Evolutionary conservation across 2,329 filamentous ascomycete species (phyloP), one percentile per base, ranked within the genome.

Genomic region (Didymellaceae sp.): DNA sequence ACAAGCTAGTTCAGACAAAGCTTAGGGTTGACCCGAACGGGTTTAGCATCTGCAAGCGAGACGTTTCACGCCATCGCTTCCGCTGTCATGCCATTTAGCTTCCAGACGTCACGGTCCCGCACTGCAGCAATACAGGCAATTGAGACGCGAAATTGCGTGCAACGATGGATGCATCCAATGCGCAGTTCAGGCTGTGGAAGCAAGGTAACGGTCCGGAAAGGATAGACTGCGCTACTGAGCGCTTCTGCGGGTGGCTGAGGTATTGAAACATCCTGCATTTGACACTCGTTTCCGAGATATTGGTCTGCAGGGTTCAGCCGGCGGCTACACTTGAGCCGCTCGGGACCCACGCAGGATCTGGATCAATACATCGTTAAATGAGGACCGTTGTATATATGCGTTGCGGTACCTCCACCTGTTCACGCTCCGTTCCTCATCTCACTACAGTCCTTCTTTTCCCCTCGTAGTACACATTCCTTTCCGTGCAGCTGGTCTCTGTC

Each of bases 401-500:
- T 32, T 31, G 54, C 26, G 32, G 51, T 5, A n/a, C 40, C 34
- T 32, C 44, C 6, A 2, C 13, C 11, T 18, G 4, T 28, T 16
- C 22, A 43, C 18, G 32, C 21, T 42, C 25, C 22, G 14, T 32
- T 16, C 7, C 46, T 37, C 40, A 55, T 49, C 44, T 30, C 45
- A 59, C 58, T 61, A 57, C 53, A 52, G 55, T 62, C 59, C 48
- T 51, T 64, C 61, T 63, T 63, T 55, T 47, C 24, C 31, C 32
- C 37, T 47, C 54, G 45, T 60, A 54, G 52, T 52, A 47, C 33
- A 51, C 37, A 28, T 55, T 59, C 40, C 17, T 54, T 33, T 52
- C 49, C 22, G 32, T 52, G 40, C 59, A 63, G 62, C 62, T 62
- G 60, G 56, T 59, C 53, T 62, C 57, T 62, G 53, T 66, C 41